A percentile compares a stretch with the other conserved stretches of the same genome.
phyloP scores from a whole-genome alignment of 352 stramenopile genomes.

The Pythium phragmitis region DNA sequence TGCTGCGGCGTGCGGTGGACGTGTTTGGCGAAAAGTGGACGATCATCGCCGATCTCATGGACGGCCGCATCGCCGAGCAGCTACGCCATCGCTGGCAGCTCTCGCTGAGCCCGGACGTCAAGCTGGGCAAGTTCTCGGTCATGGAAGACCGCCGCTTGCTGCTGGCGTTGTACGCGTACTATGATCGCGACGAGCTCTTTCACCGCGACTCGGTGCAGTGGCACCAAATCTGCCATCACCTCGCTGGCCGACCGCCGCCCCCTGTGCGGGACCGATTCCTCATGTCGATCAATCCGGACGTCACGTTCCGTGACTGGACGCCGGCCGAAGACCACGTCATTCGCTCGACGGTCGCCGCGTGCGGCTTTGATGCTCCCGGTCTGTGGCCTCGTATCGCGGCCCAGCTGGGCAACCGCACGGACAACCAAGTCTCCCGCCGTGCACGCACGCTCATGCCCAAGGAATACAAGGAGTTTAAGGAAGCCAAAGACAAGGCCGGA shows the following conservation, averaged over 20 bases:
- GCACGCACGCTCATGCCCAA: slow-evolving; percentile 15
- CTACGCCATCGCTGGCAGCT: slow-evolving; percentile 76
- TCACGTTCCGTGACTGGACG: slow-evolving; percentile 61
- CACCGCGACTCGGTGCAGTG: slow-evolving; percentile 49
- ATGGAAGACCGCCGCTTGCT: slow-evolving; percentile 69
- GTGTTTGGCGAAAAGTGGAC: slow-evolving; percentile 83
- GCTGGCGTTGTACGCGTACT: slow-evolving; percentile 56
- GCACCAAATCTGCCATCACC: slow-evolving; percentile 64
- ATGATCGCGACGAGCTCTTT: slow-evolving; percentile 41
- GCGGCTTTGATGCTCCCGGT: slow-evolving; percentile 21
- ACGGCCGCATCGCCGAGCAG: slow-evolving; percentile 69
- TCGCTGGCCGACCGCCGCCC: slow-evolving; percentile 50
- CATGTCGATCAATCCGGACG: slow-evolving; percentile 66
- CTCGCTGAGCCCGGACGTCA: slow-evolving; percentile 57
- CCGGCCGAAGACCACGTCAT: slow-evolving; percentile 52
- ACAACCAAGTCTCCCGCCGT: slow-evolving; percentile 29
- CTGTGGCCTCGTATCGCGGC: slow-evolving; percentile 26
- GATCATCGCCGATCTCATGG: slow-evolving; percentile 73
- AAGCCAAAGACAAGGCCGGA: slow-evolving; percentile 7
- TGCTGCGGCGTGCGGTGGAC: slow-evolving; percentile 31
- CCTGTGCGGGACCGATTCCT: slow-evolving; percentile 61
- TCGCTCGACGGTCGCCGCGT: slow-evolving; percentile 25
- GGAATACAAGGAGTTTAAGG: slow-evolving; percentile 16
- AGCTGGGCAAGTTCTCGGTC: slow-evolving; percentile 71
- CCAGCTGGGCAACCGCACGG: slow-evolving; percentile 29